phyloP scores from a whole-genome alignment of 192 early-diverging fungal genomes.

The Backusella psychrophila region DNA sequence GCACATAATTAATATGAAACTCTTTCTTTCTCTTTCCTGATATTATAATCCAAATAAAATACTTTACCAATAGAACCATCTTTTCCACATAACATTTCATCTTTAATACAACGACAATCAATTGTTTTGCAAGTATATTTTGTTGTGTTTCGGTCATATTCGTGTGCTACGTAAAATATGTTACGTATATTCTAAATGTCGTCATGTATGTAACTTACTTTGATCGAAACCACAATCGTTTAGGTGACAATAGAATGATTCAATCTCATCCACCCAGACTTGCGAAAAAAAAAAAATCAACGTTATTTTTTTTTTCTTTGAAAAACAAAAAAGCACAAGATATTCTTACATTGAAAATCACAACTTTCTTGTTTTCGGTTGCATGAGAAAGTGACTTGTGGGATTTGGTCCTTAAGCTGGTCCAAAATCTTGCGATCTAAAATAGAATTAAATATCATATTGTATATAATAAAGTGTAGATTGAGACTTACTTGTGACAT shows the following conservation, averaged over 20 bases:
- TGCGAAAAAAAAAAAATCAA: neutral
- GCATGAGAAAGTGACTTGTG: conserved; percentile 78
- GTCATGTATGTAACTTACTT: conserved; percentile 30
- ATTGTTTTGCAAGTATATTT: conserved; percentile 70
- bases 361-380: conserved; percentile 55
- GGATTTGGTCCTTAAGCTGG: conserved; percentile 57
- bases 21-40: neutral
- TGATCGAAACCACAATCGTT: conserved; percentile 69
- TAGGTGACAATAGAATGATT: conserved; percentile 91
- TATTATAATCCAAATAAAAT: too few relatives aligned
- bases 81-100: conserved; percentile 82
- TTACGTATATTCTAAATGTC: neutral
- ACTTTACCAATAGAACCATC: conserved; percentile 66
- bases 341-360: conserved; percentile 66
- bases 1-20: neutral
- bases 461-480: neutral
- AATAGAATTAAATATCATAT: too few relatives aligned
- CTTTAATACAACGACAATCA: conserved; percentile 77
- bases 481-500: conserved; percentile 60
- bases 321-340: neutral
- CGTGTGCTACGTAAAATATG: conserved; percentile 4
- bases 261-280: conserved; percentile 83
- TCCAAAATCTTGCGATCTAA: conserved; percentile 59
- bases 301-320: neutral
- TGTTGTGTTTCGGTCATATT: conserved; percentile 55